Evolutionary conservation across 208 protist genomes (phyloP).

Genomic region (Trypanosoma platydactyli): DNA sequence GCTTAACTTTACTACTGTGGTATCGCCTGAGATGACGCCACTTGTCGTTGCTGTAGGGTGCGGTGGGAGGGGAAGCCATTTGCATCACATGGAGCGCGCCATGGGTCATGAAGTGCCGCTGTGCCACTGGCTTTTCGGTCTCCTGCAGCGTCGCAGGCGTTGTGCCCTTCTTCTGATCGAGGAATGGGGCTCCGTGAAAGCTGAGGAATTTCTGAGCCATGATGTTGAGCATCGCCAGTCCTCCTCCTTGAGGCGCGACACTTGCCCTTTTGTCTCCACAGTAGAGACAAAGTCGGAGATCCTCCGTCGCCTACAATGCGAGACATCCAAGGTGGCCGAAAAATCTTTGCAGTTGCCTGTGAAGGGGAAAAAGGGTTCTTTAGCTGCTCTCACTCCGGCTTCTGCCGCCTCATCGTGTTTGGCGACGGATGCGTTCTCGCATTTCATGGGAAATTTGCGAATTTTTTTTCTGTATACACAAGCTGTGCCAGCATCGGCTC

Average conservation of each 20-base stretch:
- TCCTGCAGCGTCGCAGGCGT: conserved; percentile 52
- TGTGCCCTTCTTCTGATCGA: conserved; percentile 70
- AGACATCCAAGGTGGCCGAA: neutral
- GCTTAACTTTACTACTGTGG: neutral
- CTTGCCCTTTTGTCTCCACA: neutral
- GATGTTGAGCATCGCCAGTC: neutral
- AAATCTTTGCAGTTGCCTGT: neutral
- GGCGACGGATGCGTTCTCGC: neutral
- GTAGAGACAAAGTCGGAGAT: conserved; percentile 21
- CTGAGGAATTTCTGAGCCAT: neutral
- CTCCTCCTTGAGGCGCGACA: neutral
- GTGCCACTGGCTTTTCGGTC: conserved; percentile 47
- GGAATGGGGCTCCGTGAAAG: conserved; percentile 13
- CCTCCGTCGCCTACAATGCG: conserved; percentile 9
- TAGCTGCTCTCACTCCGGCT: neutral
- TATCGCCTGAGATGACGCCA: conserved; percentile 29
- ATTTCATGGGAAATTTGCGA: conserved; percentile 17
- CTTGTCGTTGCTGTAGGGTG: conserved; percentile 57
- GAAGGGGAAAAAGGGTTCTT: neutral
- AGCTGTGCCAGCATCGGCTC: neutral
- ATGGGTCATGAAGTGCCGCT: conserved; percentile 45
- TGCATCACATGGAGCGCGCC: conserved; percentile 60
- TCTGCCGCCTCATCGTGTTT: neutral
- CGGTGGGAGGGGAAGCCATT: conserved; percentile 36
- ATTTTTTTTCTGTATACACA: conserved; percentile 27